phyloP scores from a whole-genome alignment of 164 flowering plant genomes.

The Litsea cubeba region DNA sequence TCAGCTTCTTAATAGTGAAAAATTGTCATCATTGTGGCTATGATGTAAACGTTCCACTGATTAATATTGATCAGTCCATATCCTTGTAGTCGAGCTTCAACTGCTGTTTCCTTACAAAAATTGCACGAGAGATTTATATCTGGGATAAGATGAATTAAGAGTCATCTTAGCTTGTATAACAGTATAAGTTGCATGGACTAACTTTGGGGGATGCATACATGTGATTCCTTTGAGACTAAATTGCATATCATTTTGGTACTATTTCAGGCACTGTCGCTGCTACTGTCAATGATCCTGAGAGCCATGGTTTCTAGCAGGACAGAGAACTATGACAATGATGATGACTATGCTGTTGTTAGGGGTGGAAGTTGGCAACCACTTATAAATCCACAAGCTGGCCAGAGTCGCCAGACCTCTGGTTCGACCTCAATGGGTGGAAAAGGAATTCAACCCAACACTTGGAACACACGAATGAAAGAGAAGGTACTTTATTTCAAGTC shows the following conservation, averaged over 20 bases:
- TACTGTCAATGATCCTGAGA: conserved; percentile 51
- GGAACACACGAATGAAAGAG: conserved; percentile 72
- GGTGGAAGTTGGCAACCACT: conserved; percentile 53
- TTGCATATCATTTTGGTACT: not conserved
- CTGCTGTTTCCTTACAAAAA: no score
- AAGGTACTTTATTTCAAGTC: conserved; percentile 40
- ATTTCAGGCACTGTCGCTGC: conserved; percentile 53
- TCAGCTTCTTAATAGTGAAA: no score
- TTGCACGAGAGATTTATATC: no score
- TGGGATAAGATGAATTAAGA: no score
- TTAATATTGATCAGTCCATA: no score
- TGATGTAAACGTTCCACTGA: no score
- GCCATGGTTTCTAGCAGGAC: conserved; percentile 47
- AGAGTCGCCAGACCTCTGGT: conserved; percentile 39
- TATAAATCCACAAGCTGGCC: conserved; percentile 37
- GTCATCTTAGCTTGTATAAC: no score
- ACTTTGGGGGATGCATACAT: not conserved
- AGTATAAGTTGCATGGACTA: no score
- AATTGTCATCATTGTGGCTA: no score
- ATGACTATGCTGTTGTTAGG: conserved; percentile 37
- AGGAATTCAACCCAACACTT: conserved; percentile 42
- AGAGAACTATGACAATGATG: conserved; percentile 43
- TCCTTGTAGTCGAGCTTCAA: no score
- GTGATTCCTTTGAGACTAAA: not conserved
- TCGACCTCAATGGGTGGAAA: conserved; percentile 33